Evolutionary conservation across 1,284 basidiomycete genomes (phyloP).

Genomic region (Ceratobasidium sp.): DNA sequence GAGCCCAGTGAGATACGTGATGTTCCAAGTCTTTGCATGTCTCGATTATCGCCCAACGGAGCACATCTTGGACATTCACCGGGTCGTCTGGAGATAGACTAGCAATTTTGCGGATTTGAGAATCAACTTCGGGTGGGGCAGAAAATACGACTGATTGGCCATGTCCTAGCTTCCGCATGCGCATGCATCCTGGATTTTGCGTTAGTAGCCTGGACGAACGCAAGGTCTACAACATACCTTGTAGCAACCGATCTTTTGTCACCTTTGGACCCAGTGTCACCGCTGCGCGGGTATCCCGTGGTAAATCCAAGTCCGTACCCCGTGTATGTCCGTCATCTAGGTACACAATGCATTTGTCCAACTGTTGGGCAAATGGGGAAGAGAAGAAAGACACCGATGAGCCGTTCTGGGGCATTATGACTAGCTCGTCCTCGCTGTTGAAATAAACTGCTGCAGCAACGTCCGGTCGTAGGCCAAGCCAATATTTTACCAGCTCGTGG

Average conservation of each 20-base stretch:
- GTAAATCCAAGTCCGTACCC: conserved; percentile 67
- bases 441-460: conserved; percentile 63
- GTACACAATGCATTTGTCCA: conserved; percentile 63
- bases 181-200: conserved; percentile 59
- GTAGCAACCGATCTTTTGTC: conserved; percentile 65
- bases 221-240: conserved; percentile 62
- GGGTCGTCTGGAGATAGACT: background rate
- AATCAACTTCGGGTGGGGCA: conserved; percentile 62
- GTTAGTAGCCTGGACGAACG: background rate
- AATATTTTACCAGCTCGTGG: conserved; percentile 56
- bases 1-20: conserved; percentile 48
- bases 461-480: conserved; percentile 56
- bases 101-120: conserved; percentile 55
- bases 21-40: conserved; percentile 43
- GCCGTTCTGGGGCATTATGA: conserved; percentile 59
- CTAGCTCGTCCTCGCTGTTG: conserved; percentile 59
- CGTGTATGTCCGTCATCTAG: conserved; percentile 69
- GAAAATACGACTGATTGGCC: conserved; percentile 65
- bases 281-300: conserved; percentile 59
- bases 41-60: conserved; percentile 43
- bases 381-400: conserved; percentile 57
- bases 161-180: conserved; percentile 63
- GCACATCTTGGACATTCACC: conserved; percentile 13
- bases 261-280: conserved; percentile 66
- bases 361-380: conserved; percentile 59